Evolutionary conservation across 2,329 filamentous ascomycete genomes (phyloP).

Genomic region (Chaetomium sp.): DNA sequence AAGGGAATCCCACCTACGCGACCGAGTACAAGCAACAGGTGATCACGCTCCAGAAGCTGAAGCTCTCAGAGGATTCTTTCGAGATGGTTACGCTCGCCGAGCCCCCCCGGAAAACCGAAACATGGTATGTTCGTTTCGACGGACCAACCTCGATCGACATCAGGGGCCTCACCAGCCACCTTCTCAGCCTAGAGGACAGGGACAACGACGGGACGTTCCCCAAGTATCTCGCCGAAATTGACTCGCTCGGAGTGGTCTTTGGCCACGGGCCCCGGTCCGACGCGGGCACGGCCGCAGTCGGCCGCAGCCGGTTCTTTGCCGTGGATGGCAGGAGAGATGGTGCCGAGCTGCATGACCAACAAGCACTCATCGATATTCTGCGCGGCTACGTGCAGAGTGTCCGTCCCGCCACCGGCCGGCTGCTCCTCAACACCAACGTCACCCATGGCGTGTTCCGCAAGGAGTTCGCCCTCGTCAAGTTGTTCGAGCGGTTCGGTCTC

Average conservation of each 20-base stretch:
- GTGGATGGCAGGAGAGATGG: constrained; percentile 24
- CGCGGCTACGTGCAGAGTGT: constrained; percentile 52
- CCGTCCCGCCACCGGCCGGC: constrained; percentile 45
- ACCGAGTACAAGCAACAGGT: constrained; percentile 48
- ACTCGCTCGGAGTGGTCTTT: constrained; percentile 48
- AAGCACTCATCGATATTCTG: constrained; percentile 33
- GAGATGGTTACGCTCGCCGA: constrained; percentile 34
- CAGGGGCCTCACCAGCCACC: constrained; percentile 37
- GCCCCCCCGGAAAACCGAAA: constrained; percentile 27
- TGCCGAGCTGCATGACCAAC: constrained; percentile 2
- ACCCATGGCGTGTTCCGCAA: constrained; percentile 47
- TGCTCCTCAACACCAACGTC: constrained; percentile 51
- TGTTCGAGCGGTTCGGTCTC: constrained; percentile 24
- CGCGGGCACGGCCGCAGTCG: constrained; percentile 35
- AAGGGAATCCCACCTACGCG: constrained; percentile 29
- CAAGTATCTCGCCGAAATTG: constrained; percentile 42
- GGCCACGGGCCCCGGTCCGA: constrained; percentile 38
- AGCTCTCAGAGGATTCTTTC: constrained; percentile 30
- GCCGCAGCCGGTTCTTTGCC: constrained; percentile 45
- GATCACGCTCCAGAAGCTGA: constrained; percentile 34
- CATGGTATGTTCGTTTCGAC: constrained; percentile 37
- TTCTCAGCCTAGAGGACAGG: constrained; percentile 37
- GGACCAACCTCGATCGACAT: constrained; percentile 35
- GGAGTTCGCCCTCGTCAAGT: constrained; percentile 29
- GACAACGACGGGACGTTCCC: constrained; percentile 37